Base-by-base conservation (phyloP, 1,139 yeast species). In the Ogataea hybrid region DNA sequence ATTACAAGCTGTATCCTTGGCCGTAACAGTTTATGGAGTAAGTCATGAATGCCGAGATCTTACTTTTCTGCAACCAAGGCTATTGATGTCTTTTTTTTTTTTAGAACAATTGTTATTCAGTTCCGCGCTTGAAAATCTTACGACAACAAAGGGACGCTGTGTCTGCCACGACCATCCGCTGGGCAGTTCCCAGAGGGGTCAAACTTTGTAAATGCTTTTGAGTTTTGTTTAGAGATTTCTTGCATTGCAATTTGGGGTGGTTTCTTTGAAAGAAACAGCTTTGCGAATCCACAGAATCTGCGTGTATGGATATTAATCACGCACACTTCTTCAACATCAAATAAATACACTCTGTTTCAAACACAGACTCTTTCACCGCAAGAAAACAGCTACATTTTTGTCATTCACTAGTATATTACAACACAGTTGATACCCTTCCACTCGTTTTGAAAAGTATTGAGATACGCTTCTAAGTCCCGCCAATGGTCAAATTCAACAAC, bases 341-440 rank as follows among this genome's bases (percentile, higher is more conserved):
- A 20, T 20, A 20, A 20, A 20, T 6, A 18, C 21, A 7, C 21
- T 20, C 21, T 20, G 21, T 9, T 20, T 7, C 21, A 20, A 20
- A 20, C 9, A 20, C 21, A 20, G 9, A 8, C 21, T 20, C 8
- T 20, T 20, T 20, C 21, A 7, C 8, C 7, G 21, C 21, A 20
- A 20, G 21, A 20, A 20, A 20, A 20, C 21, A 20, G 21, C 21
- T 20, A 20, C 21, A 20, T 7, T 20, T 20, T 20, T 7, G 21
- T 20, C 21, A 20, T 20, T 20, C 21, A 20, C 21, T 20, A 20
- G 8, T 20, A 20, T 20, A 20, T 20, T 7, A 20, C 21, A 6
- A 20, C 21, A 12, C n/a, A 12, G 25, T 30, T 30, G 41, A 34
- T 37, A 42, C 44, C 47, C 37, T 29, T 39, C 25, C 46, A 43